Percentiles rank a stretch among this genome's conserved stretches.
phyloP scores from a whole-genome alignment of 2,329 filamentous ascomycete species.

The Ilyonectria sp. region DNA sequence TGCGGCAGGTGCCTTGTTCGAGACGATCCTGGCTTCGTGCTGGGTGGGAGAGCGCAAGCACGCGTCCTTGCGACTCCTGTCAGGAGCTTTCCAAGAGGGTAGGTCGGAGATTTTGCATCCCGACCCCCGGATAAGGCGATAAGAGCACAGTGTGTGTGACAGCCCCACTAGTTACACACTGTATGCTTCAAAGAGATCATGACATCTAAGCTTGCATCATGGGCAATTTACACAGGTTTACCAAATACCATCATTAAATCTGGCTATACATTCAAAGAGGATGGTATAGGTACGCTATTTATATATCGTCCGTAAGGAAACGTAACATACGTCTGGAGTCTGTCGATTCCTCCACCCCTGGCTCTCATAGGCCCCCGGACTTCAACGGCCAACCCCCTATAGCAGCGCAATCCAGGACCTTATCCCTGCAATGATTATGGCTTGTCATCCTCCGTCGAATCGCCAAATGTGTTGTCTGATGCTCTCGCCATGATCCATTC shows the following conservation, averaged over 20 bases:
- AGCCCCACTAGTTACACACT: not conserved
- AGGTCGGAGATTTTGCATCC: constrained; percentile 43
- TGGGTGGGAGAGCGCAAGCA: constrained; percentile 37
- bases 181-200: not conserved
- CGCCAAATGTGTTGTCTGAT: constrained; percentile 53
- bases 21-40: constrained; percentile 17
- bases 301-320: not conserved
- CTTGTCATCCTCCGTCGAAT: constrained; percentile 67
- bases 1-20: constrained; percentile 30
- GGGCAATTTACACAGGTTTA: not conserved
- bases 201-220: not conserved
- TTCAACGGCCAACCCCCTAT: constrained; percentile 8
- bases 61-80: constrained; percentile 40
- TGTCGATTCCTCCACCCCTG: not conserved
- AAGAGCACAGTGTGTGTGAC: constrained; percentile 25
- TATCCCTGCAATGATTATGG: constrained; percentile 37
- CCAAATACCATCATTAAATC: not conserved
- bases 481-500: constrained; percentile 65
- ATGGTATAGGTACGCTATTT: not conserved
- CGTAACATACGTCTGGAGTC: not conserved
- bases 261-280: not conserved
- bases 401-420: constrained; percentile 5
- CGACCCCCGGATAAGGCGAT: constrained; percentile 43
- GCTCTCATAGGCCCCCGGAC: not conserved
- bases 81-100: constrained; percentile 31